A percentile compares a stretch with the other conserved stretches of the same genome.
Evolutionary conservation across 176 grass and related monocot genomes (phyloP).

Genomic region (Hordeum marinum): DNA sequence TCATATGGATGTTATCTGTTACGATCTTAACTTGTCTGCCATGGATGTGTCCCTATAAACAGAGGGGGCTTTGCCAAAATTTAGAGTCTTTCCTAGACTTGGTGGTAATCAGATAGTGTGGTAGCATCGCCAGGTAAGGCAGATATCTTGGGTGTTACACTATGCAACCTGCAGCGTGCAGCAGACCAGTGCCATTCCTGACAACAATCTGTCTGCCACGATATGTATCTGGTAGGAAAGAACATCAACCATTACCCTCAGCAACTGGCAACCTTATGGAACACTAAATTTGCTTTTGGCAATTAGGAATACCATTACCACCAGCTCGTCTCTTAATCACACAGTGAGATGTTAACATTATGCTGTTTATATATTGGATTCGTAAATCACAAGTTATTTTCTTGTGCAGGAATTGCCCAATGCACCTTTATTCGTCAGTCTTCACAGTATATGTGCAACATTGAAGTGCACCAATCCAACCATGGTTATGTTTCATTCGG

Average conservation of each 20-base stretch:
- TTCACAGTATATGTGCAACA: conserved; percentile 42
- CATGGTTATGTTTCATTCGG: conserved; percentile 37
- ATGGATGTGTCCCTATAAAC: too few relatives aligned
- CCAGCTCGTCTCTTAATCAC: background rate
- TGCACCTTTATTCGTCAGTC: conserved; percentile 48
- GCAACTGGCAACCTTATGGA: background rate
- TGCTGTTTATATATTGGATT: background rate
- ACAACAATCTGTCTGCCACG: background rate
- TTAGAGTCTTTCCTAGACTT: too few relatives aligned
- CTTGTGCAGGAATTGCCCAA: conserved; percentile 44
- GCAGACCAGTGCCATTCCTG: background rate
- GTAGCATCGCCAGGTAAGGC: too few relatives aligned
- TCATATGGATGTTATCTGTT: too few relatives aligned
- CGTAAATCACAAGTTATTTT: background rate
- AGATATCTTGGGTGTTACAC: background rate
- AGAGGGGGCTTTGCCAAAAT: too few relatives aligned
- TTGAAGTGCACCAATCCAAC: conserved; percentile 53
- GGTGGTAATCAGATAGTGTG: background rate
- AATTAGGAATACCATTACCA: background rate
- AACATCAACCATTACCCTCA: background rate
- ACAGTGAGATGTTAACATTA: background rate
- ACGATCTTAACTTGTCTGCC: too few relatives aligned
- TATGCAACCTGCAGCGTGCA: too few relatives aligned
- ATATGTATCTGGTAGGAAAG: background rate
- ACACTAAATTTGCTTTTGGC: background rate